Evolutionary conservation across 805 yeast species (phyloP), one percentile per base, ranked within the genome.

Genomic region (Teunomyces funiuensis): DNA sequence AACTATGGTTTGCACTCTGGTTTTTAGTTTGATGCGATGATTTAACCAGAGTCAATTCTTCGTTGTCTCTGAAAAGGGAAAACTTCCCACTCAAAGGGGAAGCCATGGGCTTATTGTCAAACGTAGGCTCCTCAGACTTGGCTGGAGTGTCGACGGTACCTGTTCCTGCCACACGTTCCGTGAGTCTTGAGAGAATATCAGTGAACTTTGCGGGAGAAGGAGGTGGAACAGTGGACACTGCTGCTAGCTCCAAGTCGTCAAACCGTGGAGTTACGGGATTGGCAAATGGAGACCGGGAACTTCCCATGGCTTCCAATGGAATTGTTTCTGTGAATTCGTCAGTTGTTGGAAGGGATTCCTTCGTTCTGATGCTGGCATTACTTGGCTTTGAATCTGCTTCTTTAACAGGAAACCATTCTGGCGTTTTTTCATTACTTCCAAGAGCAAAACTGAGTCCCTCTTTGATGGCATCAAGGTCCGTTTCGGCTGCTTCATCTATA

Each of bases 131-230:
- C 16, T 19, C 17, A 29, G 11, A n/a, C 19, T 31, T 31, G 19
- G 36, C 18, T 3, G 36, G 15, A 10, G 45, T n/a, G 6, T 34
- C 41, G 6, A 50, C 28, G 25, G 25, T 7, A 4, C 66, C 61
- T 6, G 60, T 49, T 5, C 71, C 71, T 1, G 68, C 70, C 30
- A 66, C 61, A 46, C 71, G 60, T 29, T 64, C 65, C 0, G 69
- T 61, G 4, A 66, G 49, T 44, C 63, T 49, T 2, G 62, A 44
- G 11, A 66, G 42, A 4, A 54, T 52, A 36, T 58, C 52, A 6
- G 65, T 31, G 25, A 61, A 45, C 41, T 54, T 57, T 4, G 47
- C 46, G 5, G 63, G 63, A 1, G 62, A 49, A 10, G 33, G 36
- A 2, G 43, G 46, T 6, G 23, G 37, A 6, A 28, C 34, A 2